A percentile compares a stretch with the other conserved stretches of the same genome.
phyloP scores from a whole-genome alignment of 805 yeast species.

The Saturnispora serradocipensis region DNA sequence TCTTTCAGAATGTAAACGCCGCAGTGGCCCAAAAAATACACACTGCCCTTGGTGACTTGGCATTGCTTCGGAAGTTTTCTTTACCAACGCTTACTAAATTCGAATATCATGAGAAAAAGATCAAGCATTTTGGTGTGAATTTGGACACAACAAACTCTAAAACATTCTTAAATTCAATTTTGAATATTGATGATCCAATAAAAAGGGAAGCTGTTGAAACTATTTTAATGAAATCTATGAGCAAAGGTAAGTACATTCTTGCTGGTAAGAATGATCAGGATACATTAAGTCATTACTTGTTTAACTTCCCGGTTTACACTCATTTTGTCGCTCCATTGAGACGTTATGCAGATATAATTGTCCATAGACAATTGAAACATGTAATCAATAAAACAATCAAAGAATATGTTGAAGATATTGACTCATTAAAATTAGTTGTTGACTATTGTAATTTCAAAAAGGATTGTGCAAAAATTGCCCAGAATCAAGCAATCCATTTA shows the following conservation, averaged over 20 bases:
- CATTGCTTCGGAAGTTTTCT: constrained; percentile 80
- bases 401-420: constrained; percentile 45
- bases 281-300: constrained; percentile 67
- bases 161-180: constrained; percentile 61
- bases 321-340: constrained; percentile 91
- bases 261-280: constrained; percentile 84
- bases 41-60: constrained; percentile 66
- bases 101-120: constrained; percentile 67
- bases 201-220: constrained; percentile 71
- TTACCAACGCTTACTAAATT: constrained; percentile 76
- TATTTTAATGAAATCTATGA: constrained; percentile 68
- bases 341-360: constrained; percentile 86
- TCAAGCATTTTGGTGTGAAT: constrained; percentile 53
- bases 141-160: constrained; percentile 71
- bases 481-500: constrained; percentile 89
- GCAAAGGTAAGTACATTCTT: constrained; percentile 77
- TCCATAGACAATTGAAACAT: constrained; percentile 81
- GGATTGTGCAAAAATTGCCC: constrained; percentile 88
- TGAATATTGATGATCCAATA: constrained; percentile 50
- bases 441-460: constrained; percentile 94
- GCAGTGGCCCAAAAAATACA: constrained; percentile 78
- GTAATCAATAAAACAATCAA: constrained; percentile 38
- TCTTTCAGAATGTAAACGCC: constrained; percentile 69
- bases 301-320: constrained; percentile 78
- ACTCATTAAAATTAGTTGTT: constrained; percentile 68